A percentile compares a stretch with the other conserved stretches of the same genome.
These are phyloP conservation scores for Monilinia vaccinii-corymbosi DNA, from an alignment of 2,329 filamentous ascomycete species.

Conservation along the genomic window DNA sequence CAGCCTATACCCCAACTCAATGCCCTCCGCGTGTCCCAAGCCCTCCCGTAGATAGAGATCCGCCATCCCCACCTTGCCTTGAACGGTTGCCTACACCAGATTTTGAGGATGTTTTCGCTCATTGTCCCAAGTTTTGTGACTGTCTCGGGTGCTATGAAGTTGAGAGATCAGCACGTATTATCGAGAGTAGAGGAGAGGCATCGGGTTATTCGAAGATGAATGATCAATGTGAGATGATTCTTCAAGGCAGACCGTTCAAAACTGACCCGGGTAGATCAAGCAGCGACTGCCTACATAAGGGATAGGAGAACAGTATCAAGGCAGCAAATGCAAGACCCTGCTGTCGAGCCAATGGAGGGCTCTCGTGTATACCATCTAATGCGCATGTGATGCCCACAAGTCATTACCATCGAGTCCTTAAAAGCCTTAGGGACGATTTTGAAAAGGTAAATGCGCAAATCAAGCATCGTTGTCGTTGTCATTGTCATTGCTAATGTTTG, in stretches of 20 bases:
- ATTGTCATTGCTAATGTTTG: not conserved
- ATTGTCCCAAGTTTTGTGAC: not conserved
- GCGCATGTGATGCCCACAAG: not conserved
- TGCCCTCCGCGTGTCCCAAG: conserved; percentile 12
- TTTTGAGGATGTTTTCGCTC: conserved; percentile 14
- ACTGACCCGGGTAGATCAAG: conserved; percentile 17
- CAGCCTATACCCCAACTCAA: conserved; percentile 6
- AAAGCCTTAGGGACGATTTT: not conserved
- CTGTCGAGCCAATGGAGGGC: not conserved
- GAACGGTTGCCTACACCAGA: conserved; percentile 22
- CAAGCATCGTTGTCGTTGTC: not conserved
- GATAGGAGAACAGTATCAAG: not conserved
- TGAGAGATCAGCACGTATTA: not conserved
- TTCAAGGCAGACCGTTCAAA: not conserved
- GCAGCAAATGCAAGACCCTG: not conserved
- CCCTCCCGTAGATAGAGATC: conserved; percentile 10
- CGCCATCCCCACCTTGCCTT: conserved; percentile 22
- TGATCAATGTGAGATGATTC: conserved; percentile 4
- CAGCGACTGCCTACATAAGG: conserved; percentile 16
- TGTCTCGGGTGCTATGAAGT: not conserved
- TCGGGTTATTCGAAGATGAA: conserved; percentile 4
- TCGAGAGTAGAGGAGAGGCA: not conserved
- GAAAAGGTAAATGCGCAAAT: not conserved
- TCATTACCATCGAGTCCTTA: not conserved
- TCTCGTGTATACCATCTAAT: not conserved